A percentile compares a stretch with the other conserved stretches of the same genome.
phyloP scores from a whole-genome alignment of 805 yeast genomes.

The Zygosaccharomyces pseudorouxii region DNA sequence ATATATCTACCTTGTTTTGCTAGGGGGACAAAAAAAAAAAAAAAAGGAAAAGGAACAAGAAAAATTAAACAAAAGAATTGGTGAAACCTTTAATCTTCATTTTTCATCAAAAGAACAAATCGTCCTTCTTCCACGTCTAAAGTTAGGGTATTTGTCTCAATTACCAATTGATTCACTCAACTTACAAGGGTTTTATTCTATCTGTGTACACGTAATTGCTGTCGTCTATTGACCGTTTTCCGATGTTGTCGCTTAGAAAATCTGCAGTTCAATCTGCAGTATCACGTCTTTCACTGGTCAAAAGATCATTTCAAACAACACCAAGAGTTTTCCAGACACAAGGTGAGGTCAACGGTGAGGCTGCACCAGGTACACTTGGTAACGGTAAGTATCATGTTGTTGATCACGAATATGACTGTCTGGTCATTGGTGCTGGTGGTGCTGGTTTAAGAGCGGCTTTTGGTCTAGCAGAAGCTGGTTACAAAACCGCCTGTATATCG shows the following conservation, averaged over 20 bases:
- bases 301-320: constrained; percentile 10
- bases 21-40: neutral
- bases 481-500: constrained; percentile 94
- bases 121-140: neutral
- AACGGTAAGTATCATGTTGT: constrained; percentile 74
- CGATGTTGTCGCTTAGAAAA: constrained; percentile 13
- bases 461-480: constrained; percentile 95
- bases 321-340: constrained; percentile 20
- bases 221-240: neutral
- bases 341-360: constrained; percentile 44
- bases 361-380: constrained; percentile 40
- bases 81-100: neutral
- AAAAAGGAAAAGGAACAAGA: neutral
- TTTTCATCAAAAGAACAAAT: neutral
- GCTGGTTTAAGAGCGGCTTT: constrained; percentile 99
- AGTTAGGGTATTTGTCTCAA: neutral
- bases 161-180: neutral
- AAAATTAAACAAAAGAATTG: neutral
- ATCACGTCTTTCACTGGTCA: constrained; percentile 4
- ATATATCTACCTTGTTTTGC: neutral
- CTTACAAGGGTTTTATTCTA: neutral
- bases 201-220: constrained; percentile 1
- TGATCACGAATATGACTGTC: constrained; percentile 97
- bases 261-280: constrained; percentile 8
- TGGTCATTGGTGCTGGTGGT: constrained; percentile 98